phyloP scores from a whole-genome alignment of 768 basidiomycete species.

The Collybia mongolica region DNA sequence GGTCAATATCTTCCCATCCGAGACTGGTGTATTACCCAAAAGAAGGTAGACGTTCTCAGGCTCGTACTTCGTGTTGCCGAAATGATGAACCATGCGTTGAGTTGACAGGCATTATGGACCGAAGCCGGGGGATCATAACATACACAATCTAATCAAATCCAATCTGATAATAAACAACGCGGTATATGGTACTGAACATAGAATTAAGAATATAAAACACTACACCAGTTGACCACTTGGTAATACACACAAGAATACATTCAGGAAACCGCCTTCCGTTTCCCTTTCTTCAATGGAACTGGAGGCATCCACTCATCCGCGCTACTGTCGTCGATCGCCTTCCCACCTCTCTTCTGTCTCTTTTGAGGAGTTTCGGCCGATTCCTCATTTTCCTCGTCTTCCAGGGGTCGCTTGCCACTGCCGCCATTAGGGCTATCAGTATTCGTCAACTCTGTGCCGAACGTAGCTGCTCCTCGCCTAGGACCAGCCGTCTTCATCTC shows the following conservation, averaged over 20 bases:
- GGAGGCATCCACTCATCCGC: slow-evolving; percentile 29
- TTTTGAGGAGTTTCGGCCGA: slow-evolving; percentile 29
- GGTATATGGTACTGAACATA: too few relatives aligned
- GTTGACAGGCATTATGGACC: too few relatives aligned
- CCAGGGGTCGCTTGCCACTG: slow-evolving; percentile 36
- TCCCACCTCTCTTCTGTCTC: slow-evolving; percentile 25
- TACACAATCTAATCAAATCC: too few relatives aligned
- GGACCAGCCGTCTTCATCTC: slow-evolving; percentile 14
- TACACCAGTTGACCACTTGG: too few relatives aligned
- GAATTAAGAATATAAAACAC: too few relatives aligned
- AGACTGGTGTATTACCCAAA: slow-evolving; percentile 1
- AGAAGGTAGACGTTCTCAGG: slow-evolving; percentile 6
- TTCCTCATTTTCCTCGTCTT: slow-evolving; percentile 23
- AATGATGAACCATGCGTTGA: neutral
- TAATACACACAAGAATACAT: neutral
- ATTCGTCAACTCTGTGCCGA: slow-evolving; percentile 46
- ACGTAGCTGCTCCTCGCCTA: slow-evolving; percentile 24
- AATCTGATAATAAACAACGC: too few relatives aligned
- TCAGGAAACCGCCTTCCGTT: slow-evolving; percentile 7
- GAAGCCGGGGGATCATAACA: too few relatives aligned
- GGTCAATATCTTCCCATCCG: slow-evolving; percentile 9
- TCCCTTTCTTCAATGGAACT: slow-evolving; percentile 19
- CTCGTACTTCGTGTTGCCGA: neutral
- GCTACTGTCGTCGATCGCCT: slow-evolving; percentile 25
- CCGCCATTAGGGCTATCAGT: slow-evolving; percentile 28